A percentile compares a stretch with the other conserved stretches of the same genome.
Conservation (phyloP, 1,284 basidiomycete genomes). For the Malassezia sympodialis region DNA sequence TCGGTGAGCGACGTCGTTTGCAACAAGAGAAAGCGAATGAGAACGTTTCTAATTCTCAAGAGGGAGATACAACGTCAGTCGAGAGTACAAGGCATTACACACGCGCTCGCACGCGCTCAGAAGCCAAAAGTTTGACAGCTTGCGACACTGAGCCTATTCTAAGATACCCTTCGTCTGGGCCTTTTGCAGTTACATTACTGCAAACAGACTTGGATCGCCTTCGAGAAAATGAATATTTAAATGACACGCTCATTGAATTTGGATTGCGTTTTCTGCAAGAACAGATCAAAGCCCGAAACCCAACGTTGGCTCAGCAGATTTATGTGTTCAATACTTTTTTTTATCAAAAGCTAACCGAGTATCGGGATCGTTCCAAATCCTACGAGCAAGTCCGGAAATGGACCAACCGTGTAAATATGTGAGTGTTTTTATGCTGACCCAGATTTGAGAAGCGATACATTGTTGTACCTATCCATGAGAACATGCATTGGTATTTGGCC, state of each 20-base stretch:
- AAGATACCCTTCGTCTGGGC: conserved; percentile 27
- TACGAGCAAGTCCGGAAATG: conserved; percentile 83
- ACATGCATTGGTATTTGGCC: conserved; percentile 93
- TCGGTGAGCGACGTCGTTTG: background rate
- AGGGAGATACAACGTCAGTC: background rate
- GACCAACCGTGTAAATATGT: conserved; percentile 72
- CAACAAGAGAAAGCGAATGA: background rate
- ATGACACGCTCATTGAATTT: conserved; percentile 92
- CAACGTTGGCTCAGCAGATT: conserved; percentile 61
- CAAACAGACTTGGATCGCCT: conserved; percentile 28
- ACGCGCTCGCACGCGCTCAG: background rate
- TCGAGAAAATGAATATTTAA: conserved; percentile 53
- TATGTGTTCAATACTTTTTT: conserved; percentile 96
- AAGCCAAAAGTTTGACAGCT: background rate
- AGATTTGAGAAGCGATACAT: conserved; percentile 78
- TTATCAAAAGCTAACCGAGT: conserved; percentile 78
- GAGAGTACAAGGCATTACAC: background rate
- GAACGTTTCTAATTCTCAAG: too few species aligned
- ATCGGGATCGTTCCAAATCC: conserved; percentile 50
- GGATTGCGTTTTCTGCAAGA: conserved; percentile 65
- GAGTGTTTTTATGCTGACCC: background rate
- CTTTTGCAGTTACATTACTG: conserved; percentile 27
- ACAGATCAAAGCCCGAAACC: conserved; percentile 49
- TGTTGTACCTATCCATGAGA: conserved; percentile 90
- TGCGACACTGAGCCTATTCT: conserved; percentile 17